Base-by-base conservation (phyloP, 176 grass and related monocot genomes). In the Carex littledalei region DNA sequence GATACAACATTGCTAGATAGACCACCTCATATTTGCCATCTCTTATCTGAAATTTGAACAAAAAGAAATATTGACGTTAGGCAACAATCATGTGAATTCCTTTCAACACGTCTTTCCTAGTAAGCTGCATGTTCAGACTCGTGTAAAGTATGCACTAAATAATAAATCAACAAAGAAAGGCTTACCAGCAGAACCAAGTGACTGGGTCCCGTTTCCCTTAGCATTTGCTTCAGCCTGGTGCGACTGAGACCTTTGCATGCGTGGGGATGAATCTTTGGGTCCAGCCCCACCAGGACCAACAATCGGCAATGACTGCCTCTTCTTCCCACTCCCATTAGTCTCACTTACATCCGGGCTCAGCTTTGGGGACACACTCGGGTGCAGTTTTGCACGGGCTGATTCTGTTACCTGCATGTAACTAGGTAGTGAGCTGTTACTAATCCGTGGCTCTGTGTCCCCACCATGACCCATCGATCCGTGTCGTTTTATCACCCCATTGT, bases 381-480 rank as follows among this genome's bases (percentile, higher is more conserved):
- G 88, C 8, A 87, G 57, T 85, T 99, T 99, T 81, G 96, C 96
- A 76, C 88, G 94, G 65, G 96, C 96, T 72, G 93, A 99, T 91
- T 91, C 88, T 80, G 96, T 99, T 47, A 91, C 92, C 73, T 99
- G 96, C 96, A 99, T 99, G 34, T 99, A 99, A 81, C 96, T 92
- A 29, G 96, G 96, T 66, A 99, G 71, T 22, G 90, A 85, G 90
- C 88, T 94, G 26, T 90, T 94, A 85, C 96, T 99, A 15, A 94
- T 90, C 18, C 93, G 85, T 59, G 93, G 90, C 81, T 99, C 96
- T 80, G 91, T 83, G 75, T 94, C 91, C 45, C 43, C 52, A 26
- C 14, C 60, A 49, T 64, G 80, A 20, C 63, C 22, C 14, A 57
- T 78, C 0, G 74, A 78, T 22, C 74, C 74, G 54, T 78, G 50